Evolutionary conservation across 2,329 filamentous ascomycete species (phyloP).

Genomic region (Hortaea werneckii): DNA sequence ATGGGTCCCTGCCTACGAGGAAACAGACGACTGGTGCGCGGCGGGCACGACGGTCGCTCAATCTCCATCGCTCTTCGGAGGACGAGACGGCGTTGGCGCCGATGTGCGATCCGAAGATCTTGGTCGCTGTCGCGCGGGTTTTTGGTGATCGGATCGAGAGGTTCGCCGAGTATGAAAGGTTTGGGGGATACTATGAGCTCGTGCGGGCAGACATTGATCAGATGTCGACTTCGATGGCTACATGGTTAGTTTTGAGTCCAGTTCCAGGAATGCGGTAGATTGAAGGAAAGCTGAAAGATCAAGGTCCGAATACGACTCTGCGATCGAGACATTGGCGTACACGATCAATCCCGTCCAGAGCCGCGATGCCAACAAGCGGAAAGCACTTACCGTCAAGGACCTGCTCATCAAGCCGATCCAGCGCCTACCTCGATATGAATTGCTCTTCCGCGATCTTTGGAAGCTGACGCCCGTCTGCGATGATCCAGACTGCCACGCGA

Average conservation of each 20-base stretch:
- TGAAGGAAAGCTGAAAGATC: neutral
- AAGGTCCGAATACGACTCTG: slow-evolving; percentile 57
- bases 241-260: slow-evolving; percentile 46
- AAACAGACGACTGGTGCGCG: slow-evolving; percentile 17
- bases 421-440: slow-evolving; percentile 78
- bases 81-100: slow-evolving; percentile 26
- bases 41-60: slow-evolving; percentile 35
- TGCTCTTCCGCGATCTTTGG: slow-evolving; percentile 75
- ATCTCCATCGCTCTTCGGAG: slow-evolving; percentile 32
- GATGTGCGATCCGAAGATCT: slow-evolving; percentile 43
- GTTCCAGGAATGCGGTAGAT: neutral
- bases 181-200: slow-evolving; percentile 78
- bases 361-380: slow-evolving; percentile 53
- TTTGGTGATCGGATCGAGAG: slow-evolving; percentile 54
- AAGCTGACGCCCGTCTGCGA: slow-evolving; percentile 76
- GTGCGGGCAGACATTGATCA: slow-evolving; percentile 69
- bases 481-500: slow-evolving; percentile 71
- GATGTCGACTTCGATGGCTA: slow-evolving; percentile 55
- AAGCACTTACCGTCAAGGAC: slow-evolving; percentile 73
- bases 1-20: slow-evolving; percentile 22
- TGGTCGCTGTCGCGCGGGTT: slow-evolving; percentile 43
- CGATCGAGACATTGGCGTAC: slow-evolving; percentile 71
- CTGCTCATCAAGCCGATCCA: slow-evolving; percentile 94
- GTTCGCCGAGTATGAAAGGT: slow-evolving; percentile 85
- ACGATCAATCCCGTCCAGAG: slow-evolving; percentile 62